Evolutionary conservation across 1,139 yeast genomes (phyloP), one percentile per base, ranked within the genome.

Genomic region (Candida sanyaensis): DNA sequence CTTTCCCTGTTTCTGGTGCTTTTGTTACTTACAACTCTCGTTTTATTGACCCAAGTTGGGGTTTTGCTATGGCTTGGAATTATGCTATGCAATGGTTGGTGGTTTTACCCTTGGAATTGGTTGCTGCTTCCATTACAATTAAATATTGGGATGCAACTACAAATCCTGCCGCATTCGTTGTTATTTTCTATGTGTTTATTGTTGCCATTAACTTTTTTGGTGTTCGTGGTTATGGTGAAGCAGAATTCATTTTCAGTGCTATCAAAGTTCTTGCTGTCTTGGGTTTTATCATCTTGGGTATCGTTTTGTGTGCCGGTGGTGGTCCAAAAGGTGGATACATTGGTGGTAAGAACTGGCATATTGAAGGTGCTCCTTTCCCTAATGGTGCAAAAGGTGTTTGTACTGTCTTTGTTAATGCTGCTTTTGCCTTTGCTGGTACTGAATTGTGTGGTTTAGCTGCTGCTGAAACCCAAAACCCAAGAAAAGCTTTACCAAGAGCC

Each of bases 1-100:
- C 85, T 24, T 85, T 80, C 71, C 92, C 93, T 9, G 83, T 84
- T 44, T 77, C 87, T 37, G 92, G 92, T 64, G 86, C 90, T 43
- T 86, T 86, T 62, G 81, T 82, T 56, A 83, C 85, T 48, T 84
- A 81, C 61, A 80, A 84, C 60, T 77, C 88, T 9, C 47, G 51
- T 37, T 86, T 86, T 57, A 73, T 86, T 44, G 85, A 84, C 58
- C 85, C 88, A 1, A 78, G 89, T 9, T 82, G 88, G 81, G 92
- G 91, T 46, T 89, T 89, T 64, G 84, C 89, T 44, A 80, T 83
- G 64, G 74, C 74, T 13, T 71, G 75, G 74, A 70, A 70, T 55
- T 71, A 71, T 56, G 74, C 73, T 32, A 52, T 71, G 48, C 74
- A 69, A 56, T 71, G 75, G 74, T 55, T 71, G 38, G 68, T 71